Conservation (phyloP, 208 protist genomes). For the Borovskyia barvae region DNA sequence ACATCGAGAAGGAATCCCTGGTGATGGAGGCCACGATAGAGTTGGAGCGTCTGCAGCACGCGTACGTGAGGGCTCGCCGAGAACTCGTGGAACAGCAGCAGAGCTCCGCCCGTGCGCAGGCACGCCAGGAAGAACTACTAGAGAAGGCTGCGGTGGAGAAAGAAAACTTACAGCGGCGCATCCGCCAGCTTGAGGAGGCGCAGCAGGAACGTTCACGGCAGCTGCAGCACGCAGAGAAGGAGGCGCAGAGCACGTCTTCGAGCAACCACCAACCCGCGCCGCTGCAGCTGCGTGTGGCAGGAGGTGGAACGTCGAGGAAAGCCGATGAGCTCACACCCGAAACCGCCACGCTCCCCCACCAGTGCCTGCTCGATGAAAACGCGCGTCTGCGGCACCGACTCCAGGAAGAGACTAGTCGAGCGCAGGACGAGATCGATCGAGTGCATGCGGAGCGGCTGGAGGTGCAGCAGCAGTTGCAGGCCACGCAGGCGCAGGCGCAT, state of each 20-base stretch:
- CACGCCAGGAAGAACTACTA: neutral
- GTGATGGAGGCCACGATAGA: conserved; percentile 35
- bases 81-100: conserved; percentile 21
- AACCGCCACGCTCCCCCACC: neutral
- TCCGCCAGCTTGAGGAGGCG: conserved; percentile 14
- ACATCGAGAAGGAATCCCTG: conserved; percentile 21
- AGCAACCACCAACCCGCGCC: neutral
- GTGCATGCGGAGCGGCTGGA: conserved; percentile 20
- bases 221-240: conserved; percentile 1
- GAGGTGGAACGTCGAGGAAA: neutral
- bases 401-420: conserved; percentile 21
- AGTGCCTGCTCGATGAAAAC: conserved; percentile 21
- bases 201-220: conserved; percentile 20
- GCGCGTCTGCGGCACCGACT: conserved; percentile 14
- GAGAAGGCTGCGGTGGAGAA: conserved; percentile 1
- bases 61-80: conserved; percentile 16
- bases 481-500: conserved; percentile 15
- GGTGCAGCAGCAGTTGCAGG: conserved; percentile 18
- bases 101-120: neutral
- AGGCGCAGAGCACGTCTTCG: neutral
- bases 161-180: conserved; percentile 8
- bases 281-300: neutral
- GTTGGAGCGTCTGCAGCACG: conserved; percentile 34
- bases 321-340: neutral
- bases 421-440: conserved; percentile 27